These are phyloP conservation scores for Lolium perenne DNA, from an alignment of 176 grass and related monocot genomes.

Conservation along the genomic window DNA sequence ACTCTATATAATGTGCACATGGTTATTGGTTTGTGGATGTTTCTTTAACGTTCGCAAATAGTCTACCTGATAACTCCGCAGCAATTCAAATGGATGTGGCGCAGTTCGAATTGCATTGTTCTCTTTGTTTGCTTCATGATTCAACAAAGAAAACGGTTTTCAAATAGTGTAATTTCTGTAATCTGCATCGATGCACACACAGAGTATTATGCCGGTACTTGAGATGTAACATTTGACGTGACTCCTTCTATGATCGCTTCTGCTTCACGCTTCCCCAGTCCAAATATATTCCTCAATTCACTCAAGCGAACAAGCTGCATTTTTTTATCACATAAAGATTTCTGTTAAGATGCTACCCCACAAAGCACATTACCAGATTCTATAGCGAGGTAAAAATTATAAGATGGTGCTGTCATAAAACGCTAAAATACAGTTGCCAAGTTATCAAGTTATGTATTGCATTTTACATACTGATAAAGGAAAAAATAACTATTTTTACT, in stretches of 20 bases:
- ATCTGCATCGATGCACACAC: neutral
- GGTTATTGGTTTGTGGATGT: neutral
- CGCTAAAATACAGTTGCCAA: neutral
- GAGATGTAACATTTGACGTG: slow-evolving; percentile 73
- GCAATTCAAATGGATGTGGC: neutral
- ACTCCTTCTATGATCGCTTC: slow-evolving; percentile 81
- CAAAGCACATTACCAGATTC: slow-evolving; percentile 25
- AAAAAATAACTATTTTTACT: neutral
- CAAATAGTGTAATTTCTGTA: neutral
- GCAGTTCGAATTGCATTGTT: neutral
- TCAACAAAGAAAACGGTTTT: slow-evolving; percentile 13
- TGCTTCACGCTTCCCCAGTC: slow-evolving; percentile 85
- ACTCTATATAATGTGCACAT: neutral
- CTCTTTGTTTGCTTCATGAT: slow-evolving; percentile 11
- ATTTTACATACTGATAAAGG: neutral
- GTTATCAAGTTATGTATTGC: slow-evolving; percentile 14
- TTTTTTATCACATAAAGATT: slow-evolving; percentile 37
- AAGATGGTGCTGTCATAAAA: slow-evolving; percentile 1
- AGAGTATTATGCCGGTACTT: slow-evolving; percentile 33
- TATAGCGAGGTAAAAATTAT: neutral
- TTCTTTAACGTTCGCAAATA: neutral
- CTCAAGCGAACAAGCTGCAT: slow-evolving; percentile 76
- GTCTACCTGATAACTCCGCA: slow-evolving; percentile 6
- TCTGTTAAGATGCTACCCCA: slow-evolving; percentile 43
- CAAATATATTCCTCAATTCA: slow-evolving; percentile 94